Conservation (phyloP, 306 rosid genomes). For the Glycine latifolia region DNA sequence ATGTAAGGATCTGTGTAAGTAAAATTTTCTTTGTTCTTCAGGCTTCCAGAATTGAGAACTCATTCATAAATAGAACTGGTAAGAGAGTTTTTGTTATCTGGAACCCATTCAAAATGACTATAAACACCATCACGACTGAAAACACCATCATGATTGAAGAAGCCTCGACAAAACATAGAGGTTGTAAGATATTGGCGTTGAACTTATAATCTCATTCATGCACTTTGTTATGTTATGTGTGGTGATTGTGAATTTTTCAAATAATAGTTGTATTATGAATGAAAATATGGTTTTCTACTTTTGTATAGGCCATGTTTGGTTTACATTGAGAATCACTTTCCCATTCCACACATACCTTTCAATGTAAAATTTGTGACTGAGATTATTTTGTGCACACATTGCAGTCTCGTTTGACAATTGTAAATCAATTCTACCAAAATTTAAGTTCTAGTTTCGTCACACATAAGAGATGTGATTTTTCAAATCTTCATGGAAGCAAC, state of each 20-base stretch:
- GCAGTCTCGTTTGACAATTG: too few relatives aligned
- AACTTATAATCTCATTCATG: neutral
- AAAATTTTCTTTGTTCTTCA: neutral
- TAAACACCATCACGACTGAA: neutral
- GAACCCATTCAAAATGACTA: neutral
- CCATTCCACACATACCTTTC: too few relatives aligned
- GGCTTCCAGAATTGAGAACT: neutral
- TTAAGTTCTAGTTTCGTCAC: too few relatives aligned
- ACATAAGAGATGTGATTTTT: too few relatives aligned
- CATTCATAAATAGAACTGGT: constrained; percentile 17
- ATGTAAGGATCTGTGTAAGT: neutral
- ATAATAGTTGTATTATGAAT: neutral
- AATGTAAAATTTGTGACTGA: too few relatives aligned
- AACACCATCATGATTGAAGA: constrained; percentile 14
- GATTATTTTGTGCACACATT: too few relatives aligned
- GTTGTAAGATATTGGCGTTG: neutral
- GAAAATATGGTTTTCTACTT: constrained; percentile 16
- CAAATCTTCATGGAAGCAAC: too few relatives aligned
- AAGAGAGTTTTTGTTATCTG: neutral
- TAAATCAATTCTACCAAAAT: too few relatives aligned
- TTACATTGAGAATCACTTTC: too few relatives aligned
- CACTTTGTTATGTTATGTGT: neutral
- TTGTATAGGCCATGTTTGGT: neutral
- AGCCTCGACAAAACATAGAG: neutral
- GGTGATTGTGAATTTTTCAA: constrained; percentile 6